Percentiles rank a stretch among this genome's conserved stretches.
Evolutionary conservation across 805 yeast genomes (phyloP).

Genomic region (Suhomyces xylopsoci): DNA sequence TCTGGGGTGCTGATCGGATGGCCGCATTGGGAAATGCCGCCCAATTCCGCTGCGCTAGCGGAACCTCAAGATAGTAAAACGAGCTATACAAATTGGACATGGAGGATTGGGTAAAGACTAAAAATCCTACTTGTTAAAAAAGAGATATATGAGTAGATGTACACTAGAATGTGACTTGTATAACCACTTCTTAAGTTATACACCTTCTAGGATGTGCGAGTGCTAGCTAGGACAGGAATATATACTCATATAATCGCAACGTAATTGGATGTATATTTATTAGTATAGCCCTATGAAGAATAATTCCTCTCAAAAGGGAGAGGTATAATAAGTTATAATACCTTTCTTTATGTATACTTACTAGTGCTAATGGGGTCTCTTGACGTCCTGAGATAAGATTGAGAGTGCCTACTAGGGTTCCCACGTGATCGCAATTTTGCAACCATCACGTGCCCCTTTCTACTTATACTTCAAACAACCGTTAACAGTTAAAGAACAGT

Average conservation of each 20-base stretch:
- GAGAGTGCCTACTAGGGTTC: background rate
- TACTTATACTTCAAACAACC: background rate
- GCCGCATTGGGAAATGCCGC: constrained; percentile 4
- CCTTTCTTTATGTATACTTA: no score
- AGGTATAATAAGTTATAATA: no score
- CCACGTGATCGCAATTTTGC: background rate
- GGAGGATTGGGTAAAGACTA: background rate
- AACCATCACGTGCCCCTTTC: background rate
- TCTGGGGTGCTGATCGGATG: background rate
- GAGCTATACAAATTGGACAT: background rate
- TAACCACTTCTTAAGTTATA: no score
- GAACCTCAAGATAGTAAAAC: background rate
- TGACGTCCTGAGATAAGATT: background rate
- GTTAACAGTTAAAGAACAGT: background rate
- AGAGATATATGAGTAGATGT: no score
- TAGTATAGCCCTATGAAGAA: no score
- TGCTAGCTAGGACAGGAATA: no score
- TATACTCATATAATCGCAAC: no score
- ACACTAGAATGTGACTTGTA: no score
- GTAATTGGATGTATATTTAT: no score
- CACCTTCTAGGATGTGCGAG: no score
- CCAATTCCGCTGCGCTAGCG: background rate
- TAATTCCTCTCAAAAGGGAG: no score
- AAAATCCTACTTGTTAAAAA: no score
- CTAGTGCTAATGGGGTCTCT: background rate